These are phyloP conservation scores for Physcomitrium patens DNA, from an alignment of 225 moss, liverwort and hornwort species.

Conservation along the genomic window DNA sequence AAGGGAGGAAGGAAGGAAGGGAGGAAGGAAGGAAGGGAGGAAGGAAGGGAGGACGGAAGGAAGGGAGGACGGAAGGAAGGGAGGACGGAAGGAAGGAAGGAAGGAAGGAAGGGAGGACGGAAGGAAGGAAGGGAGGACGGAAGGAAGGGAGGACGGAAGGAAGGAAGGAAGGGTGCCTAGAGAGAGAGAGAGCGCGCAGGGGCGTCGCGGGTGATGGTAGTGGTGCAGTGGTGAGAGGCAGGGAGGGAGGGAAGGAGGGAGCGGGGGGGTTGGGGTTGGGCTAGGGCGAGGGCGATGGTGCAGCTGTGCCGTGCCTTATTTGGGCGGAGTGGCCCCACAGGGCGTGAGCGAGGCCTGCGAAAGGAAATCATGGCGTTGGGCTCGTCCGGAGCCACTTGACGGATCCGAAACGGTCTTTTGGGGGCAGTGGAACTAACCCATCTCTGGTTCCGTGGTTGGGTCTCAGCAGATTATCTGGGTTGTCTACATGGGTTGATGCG, in stretches of 20 bases:
- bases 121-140: too few relatives aligned
- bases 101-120: too few relatives aligned
- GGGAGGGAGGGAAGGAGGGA: not conserved
- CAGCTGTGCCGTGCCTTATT: constrained; percentile 19
- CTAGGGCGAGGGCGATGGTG: not conserved
- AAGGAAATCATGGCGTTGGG: not conserved
- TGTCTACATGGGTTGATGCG: not conserved
- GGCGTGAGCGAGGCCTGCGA: not conserved
- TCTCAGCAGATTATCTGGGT: not conserved
- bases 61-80: too few relatives aligned
- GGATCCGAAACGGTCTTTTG: constrained; percentile 4
- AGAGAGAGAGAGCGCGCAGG: too few relatives aligned
- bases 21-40: not conserved
- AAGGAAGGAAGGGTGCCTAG: not conserved
- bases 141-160: too few relatives aligned
- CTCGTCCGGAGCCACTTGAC: not conserved
- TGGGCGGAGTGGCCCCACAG: constrained; percentile 19
- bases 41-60: too few relatives aligned
- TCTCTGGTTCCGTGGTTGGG: not conserved
- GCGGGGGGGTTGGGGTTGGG: not conserved
- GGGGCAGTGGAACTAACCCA: not conserved
- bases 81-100: too few relatives aligned
- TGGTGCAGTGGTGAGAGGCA: too few relatives aligned
- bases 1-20: not conserved
- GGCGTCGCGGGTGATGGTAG: too few relatives aligned